Percentiles rank a stretch among this genome's conserved stretches.
phyloP scores from a whole-genome alignment of 345 rosid species.

The Bruguiera parviflora region DNA sequence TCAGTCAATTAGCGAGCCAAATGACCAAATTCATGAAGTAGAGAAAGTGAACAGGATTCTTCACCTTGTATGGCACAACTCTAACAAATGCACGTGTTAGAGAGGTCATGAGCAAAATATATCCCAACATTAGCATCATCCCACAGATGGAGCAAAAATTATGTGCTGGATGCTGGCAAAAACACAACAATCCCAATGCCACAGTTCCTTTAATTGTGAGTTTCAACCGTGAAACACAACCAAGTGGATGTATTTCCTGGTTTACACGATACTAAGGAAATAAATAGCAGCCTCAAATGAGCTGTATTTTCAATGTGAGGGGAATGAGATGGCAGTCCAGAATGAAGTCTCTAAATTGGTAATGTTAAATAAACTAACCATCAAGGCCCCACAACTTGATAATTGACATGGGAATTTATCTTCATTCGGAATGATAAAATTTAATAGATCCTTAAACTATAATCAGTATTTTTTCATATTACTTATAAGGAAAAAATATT shows the following conservation, averaged over 20 bases:
- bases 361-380: not conserved
- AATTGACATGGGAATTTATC: not conserved
- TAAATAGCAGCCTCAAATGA: not conserved
- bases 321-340: not conserved
- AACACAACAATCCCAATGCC: not conserved
- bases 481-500: no score
- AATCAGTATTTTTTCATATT: not conserved
- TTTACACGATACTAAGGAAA: not conserved
- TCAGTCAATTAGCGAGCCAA: no score
- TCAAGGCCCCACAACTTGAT: not conserved
- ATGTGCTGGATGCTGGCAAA: no score
- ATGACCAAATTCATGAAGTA: no score
- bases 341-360: not conserved
- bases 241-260: not conserved
- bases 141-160: no score
- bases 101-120: no score
- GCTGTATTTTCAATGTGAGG: not conserved
- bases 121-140: no score
- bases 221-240: not conserved
- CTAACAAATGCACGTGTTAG: no score
- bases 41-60: no score
- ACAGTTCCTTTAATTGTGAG: not conserved
- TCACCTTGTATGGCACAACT: no score
- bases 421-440: not conserved
- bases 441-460: conserved; percentile 1